These are phyloP conservation scores for Pyrenochaeta sp. DNA, from an alignment of 2,329 filamentous ascomycete species.

Conservation along the genomic window DNA sequence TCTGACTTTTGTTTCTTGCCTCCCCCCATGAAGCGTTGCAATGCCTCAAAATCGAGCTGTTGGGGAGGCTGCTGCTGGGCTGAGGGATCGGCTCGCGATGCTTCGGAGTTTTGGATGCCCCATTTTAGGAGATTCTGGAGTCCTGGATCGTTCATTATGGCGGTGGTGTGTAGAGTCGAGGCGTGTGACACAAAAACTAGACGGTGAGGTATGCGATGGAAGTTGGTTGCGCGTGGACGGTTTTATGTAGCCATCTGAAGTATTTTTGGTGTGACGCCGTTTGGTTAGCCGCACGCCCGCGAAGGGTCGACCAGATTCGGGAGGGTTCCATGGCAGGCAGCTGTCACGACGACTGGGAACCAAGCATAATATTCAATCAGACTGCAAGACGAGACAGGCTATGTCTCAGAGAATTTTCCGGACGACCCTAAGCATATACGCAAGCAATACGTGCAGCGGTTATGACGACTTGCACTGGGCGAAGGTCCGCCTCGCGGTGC, in stretches of 20 bases:
- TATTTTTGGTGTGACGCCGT: constrained; percentile 37
- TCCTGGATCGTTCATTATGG: constrained; percentile 63
- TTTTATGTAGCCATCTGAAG: constrained; percentile 19
- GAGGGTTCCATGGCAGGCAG: constrained; percentile 27
- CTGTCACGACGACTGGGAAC: constrained; percentile 11
- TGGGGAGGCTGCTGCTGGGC: constrained; percentile 52
- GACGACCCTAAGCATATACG: too few relatives aligned
- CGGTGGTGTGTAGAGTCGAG: neutral
- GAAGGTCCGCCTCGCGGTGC: neutral
- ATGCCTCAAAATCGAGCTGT: constrained; percentile 20
- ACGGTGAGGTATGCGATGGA: neutral
- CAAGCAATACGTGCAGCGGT: too few relatives aligned
- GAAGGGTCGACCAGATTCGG: constrained; percentile 32
- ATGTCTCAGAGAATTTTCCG: too few relatives aligned
- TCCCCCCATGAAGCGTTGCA: constrained; percentile 15
- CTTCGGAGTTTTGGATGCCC: constrained; percentile 70
- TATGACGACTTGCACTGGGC: too few relatives aligned
- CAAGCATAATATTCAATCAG: too few relatives aligned
- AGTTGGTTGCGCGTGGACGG: constrained; percentile 9
- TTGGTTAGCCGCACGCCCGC: constrained; percentile 17
- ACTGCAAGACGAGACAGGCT: too few relatives aligned
- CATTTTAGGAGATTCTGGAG: constrained; percentile 83
- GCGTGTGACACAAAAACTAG: neutral
- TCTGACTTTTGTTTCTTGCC: constrained; percentile 65
- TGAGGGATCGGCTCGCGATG: constrained; percentile 44